These are phyloP conservation scores for Myxozyma nipponensis DNA, from an alignment of 805 yeast genomes.

Conservation along the genomic window DNA sequence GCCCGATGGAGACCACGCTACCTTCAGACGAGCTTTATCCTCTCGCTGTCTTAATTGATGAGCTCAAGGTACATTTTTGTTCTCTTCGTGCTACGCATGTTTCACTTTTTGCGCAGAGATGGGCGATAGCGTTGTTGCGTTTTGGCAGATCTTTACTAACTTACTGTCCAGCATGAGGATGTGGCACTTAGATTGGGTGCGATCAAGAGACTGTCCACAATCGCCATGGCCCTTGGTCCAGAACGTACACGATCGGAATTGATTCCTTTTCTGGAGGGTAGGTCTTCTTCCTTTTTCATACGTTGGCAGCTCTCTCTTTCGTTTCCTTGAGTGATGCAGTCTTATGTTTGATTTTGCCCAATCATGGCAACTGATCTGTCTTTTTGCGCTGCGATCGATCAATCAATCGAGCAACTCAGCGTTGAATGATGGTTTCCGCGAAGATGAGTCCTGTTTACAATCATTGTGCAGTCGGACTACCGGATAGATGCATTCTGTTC, in stretches of 20 bases:
- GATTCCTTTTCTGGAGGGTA: slow-evolving; percentile 80
- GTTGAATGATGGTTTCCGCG: too few species aligned
- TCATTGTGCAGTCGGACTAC: too few species aligned
- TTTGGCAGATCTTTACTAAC: too few species aligned
- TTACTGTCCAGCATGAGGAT: slow-evolving; percentile 68
- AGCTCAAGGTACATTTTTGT: slow-evolving; percentile 66
- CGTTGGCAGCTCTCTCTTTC: background rate
- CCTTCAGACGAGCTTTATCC: slow-evolving; percentile 71
- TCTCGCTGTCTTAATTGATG: slow-evolving; percentile 93
- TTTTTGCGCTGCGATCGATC: too few species aligned
- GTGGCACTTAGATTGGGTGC: slow-evolving; percentile 90
- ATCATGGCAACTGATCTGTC: background rate
- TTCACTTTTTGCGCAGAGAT: background rate
- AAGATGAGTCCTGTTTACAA: too few species aligned
- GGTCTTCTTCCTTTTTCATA: background rate
- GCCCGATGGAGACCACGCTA: slow-evolving; percentile 9
- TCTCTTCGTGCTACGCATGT: slow-evolving; percentile 4
- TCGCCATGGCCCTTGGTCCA: slow-evolving; percentile 91
- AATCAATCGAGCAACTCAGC: too few species aligned
- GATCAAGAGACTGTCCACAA: slow-evolving; percentile 89
- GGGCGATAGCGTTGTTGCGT: too few species aligned
- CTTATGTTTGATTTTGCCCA: too few species aligned
- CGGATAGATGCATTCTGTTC: too few species aligned
- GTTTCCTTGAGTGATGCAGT: too few species aligned
- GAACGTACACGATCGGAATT: slow-evolving; percentile 87